Percentiles rank a stretch among this genome's conserved stretches.
Evolutionary conservation across 257 asterid species (phyloP).

Genomic region (Coffea canephora): DNA sequence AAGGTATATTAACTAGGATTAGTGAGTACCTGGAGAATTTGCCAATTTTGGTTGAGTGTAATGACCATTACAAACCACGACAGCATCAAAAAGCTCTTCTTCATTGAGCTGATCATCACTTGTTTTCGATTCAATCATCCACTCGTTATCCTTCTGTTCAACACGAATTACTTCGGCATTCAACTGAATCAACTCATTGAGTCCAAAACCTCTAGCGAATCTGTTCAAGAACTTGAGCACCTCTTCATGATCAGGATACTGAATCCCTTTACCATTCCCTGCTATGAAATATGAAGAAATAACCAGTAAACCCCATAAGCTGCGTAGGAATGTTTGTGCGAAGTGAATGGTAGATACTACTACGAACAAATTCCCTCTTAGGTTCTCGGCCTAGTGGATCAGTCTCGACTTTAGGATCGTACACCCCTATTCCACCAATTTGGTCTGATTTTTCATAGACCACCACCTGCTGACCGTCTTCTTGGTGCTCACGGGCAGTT

Average conservation of each 20-base stretch:
- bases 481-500: slow-evolving; percentile 42
- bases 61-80: slow-evolving; percentile 35
- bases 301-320: slow-evolving; percentile 19
- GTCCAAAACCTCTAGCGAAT: slow-evolving; percentile 39
- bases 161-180: slow-evolving; percentile 44
- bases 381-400: slow-evolving; percentile 24
- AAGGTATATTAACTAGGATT: no score
- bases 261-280: not conserved
- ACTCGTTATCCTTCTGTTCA: slow-evolving; percentile 29
- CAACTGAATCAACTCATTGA: slow-evolving; percentile 43
- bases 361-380: slow-evolving; percentile 4
- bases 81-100: slow-evolving; percentile 21
- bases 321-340: slow-evolving; percentile 15
- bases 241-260: slow-evolving; percentile 19
- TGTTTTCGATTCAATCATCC: slow-evolving; percentile 48
- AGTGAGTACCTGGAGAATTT: slow-evolving; percentile 23
- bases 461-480: slow-evolving; percentile 34
- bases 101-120: not conserved
- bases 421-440: slow-evolving; percentile 22
- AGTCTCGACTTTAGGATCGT: slow-evolving; percentile 7
- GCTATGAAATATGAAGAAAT: not conserved
- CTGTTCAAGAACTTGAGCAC: slow-evolving; percentile 31
- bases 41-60: slow-evolving; percentile 27
- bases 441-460: slow-evolving; percentile 42
- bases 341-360: slow-evolving; percentile 18